phyloP scores from a whole-genome alignment of 2,329 filamentous ascomycete species.

The Hypoxylon sp. region DNA sequence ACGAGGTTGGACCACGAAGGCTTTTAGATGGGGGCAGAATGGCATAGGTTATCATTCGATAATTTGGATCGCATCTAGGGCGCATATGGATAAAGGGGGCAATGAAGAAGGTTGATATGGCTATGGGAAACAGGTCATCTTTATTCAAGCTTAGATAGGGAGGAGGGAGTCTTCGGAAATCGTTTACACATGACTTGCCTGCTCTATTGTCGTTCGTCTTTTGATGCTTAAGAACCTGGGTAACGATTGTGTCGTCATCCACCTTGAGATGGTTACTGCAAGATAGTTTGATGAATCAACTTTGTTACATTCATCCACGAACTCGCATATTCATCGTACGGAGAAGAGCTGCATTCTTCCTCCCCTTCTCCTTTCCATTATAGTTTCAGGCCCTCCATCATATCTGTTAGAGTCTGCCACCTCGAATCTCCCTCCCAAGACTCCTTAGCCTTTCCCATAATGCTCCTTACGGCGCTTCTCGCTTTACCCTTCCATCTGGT shows the following conservation, averaged over 20 bases:
- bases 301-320: neutral
- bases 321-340: neutral
- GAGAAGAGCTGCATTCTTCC: neutral
- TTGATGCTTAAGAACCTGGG: neutral
- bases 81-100: slow-evolving; percentile 21
- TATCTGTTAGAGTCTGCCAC: slow-evolving; percentile 73
- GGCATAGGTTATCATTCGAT: slow-evolving; percentile 3
- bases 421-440: slow-evolving; percentile 83
- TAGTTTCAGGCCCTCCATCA: slow-evolving; percentile 69
- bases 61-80: slow-evolving; percentile 18
- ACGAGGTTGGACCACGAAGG: slow-evolving; percentile 8
- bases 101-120: slow-evolving; percentile 11
- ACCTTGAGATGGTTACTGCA: neutral
- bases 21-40: slow-evolving; percentile 11
- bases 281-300: neutral
- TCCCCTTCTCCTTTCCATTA: neutral
- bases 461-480: slow-evolving; percentile 83
- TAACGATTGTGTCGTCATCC: slow-evolving; percentile 15
- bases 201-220: slow-evolving; percentile 1
- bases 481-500: slow-evolving; percentile 91
- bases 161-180: slow-evolving; percentile 26
- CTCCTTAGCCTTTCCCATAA: slow-evolving; percentile 86
- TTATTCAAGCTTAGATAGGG: slow-evolving; percentile 28
- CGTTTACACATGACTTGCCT: slow-evolving; percentile 12
- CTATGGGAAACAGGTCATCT: slow-evolving; percentile 3